Evolutionary conservation across 2,329 filamentous ascomycete genomes (phyloP), one percentile per base, ranked within the genome.

Genomic region (Hymenoscyphus scutula): DNA sequence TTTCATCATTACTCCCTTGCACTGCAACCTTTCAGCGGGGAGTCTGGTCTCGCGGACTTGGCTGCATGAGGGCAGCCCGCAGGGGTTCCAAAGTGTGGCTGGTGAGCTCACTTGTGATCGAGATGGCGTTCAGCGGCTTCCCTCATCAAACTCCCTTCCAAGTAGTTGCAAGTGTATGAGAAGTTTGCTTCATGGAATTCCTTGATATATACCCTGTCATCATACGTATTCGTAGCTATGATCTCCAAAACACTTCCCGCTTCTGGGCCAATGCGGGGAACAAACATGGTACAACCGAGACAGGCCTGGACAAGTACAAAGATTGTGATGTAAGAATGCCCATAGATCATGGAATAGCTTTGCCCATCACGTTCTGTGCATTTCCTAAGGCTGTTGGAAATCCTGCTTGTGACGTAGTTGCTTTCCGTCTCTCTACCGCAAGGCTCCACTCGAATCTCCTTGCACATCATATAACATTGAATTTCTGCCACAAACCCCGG

Each of bases 201-300:
- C 15, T 19, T 65, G 65, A 54, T 64, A 62, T 62, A 38, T 64
- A 58, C 65, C 65, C 48, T 65, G 65, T 34, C 55, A 53, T 54
- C 45, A n/a, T 19, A 41, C 48, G 10, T 56, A 53, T 59, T 53
- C 37, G 59, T 45, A 53, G 56, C 30, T 19, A 58, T 60, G 54
- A 63, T 61, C 62, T 27, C 41, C 30, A 41, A 8, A 48, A 23
- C 34, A 23, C 11, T 32, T 63, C 25, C 61, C 41, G 53, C 32
- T 60, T 63, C 19, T 23, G 57, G 57, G 37, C 27, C 15, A 54
- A 27, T 13, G 55, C 41, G 27, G 25, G n/a, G 37, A 13, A 41
- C 10, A 8, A 48, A 23, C 41, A 19, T 23, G 41, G 41, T 48
- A 23, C 41, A 32, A 25, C 55, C 27, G 7, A 53, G 27, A 32